Percentiles rank a stretch among this genome's conserved stretches.
phyloP scores from a whole-genome alignment of 192 early-diverging fungal genomes.

The Pilobolus umbonatus region DNA sequence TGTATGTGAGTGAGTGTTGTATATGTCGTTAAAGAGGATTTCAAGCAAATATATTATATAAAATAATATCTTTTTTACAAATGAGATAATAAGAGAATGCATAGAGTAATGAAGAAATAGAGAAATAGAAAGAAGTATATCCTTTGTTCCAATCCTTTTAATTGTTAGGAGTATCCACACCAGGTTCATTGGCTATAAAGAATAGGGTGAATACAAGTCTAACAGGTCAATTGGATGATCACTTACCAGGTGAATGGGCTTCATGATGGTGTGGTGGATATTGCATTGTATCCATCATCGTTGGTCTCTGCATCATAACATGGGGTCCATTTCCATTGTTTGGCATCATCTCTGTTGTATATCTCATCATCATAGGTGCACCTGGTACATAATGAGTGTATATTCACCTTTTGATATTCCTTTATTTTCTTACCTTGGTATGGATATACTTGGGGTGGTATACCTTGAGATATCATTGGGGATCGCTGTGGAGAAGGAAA shows the following conservation, averaged over 20 bases:
- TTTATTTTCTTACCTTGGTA: conserved; percentile 32
- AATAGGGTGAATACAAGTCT: background rate
- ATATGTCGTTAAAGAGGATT: too few relatives aligned
- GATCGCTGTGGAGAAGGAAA: conserved; percentile 46
- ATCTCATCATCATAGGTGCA: conserved; percentile 51
- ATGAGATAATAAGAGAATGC: background rate
- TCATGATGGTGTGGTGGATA: conserved; percentile 20
- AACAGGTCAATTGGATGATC: background rate
- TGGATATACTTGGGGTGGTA: conserved; percentile 48
- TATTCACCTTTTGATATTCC: background rate
- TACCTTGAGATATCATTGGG: conserved; percentile 47
- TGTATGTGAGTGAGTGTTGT: too few relatives aligned
- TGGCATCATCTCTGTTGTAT: conserved; percentile 48
- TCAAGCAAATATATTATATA: too few relatives aligned
- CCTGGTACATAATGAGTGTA: conserved; percentile 20
- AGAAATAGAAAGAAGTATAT: background rate
- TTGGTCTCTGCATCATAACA: conserved; percentile 45
- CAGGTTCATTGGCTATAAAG: conserved; percentile 8
- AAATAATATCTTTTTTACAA: too few relatives aligned
- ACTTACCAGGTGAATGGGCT: conserved; percentile 12
- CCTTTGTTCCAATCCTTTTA: background rate
- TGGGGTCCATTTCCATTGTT: conserved; percentile 36
- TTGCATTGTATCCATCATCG: conserved; percentile 42
- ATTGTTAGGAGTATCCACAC: conserved; percentile 4
- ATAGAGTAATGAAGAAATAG: background rate